These are phyloP conservation scores for Phytophthora megakarya DNA, from an alignment of 352 stramenopile species.

Conservation along the genomic window DNA sequence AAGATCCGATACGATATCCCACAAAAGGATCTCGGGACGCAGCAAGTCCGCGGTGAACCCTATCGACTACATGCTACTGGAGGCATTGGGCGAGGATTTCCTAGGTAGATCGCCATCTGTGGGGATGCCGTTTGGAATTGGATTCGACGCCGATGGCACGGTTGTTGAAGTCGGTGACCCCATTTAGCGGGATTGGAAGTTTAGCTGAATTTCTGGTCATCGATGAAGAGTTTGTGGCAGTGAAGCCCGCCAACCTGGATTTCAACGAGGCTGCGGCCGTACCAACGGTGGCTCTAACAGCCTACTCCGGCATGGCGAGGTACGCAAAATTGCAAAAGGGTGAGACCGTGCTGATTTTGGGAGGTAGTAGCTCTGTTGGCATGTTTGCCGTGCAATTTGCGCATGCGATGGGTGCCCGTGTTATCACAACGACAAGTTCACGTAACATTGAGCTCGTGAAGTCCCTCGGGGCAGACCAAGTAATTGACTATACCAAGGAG, in stretches of 20 bases:
- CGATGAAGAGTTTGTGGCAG: conserved; percentile 23
- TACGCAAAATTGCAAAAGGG: conserved; percentile 26
- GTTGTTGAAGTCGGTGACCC: conserved; percentile 25
- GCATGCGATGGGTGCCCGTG: conserved; percentile 29
- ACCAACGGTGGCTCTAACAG: conserved; percentile 32
- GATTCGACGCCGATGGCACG: conserved; percentile 62
- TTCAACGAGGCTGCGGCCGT: conserved; percentile 46
- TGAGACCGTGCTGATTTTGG: conserved; percentile 49
- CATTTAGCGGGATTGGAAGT: conserved; percentile 34
- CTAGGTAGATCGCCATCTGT: conserved; percentile 25
- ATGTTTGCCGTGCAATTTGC: conserved; percentile 59
- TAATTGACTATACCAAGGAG: conserved; percentile 70
- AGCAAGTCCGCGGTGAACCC: conserved; percentile 67
- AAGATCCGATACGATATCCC: conserved; percentile 22
- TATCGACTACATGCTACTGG: conserved; percentile 66
- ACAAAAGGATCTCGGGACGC: conserved; percentile 16
- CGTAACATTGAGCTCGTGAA: conserved; percentile 43
- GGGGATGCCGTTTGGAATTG: conserved; percentile 40
- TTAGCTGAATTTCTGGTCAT: conserved; percentile 1
- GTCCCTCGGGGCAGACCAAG: conserved; percentile 43
- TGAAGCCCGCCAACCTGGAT: conserved; percentile 41
- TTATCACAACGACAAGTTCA: conserved; percentile 34
- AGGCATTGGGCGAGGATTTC: conserved; percentile 30
- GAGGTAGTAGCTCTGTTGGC: conserved; percentile 59
- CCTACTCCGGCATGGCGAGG: conserved; percentile 28